These are phyloP conservation scores for Xylaria sp. DNA, from an alignment of 495 filamentous ascomycete genomes.

Conservation along the genomic window DNA sequence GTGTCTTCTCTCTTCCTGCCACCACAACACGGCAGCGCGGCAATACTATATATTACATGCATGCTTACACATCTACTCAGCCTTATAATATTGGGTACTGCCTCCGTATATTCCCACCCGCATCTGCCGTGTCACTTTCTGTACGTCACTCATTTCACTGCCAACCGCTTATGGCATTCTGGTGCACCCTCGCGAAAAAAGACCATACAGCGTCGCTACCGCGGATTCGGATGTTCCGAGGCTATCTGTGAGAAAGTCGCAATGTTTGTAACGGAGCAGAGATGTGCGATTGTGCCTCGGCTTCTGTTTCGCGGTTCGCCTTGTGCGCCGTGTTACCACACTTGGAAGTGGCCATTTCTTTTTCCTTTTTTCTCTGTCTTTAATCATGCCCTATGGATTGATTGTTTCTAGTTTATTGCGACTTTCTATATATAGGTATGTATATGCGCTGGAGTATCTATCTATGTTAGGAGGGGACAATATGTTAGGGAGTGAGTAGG, in stretches of 20 bases:
- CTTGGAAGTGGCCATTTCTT: neutral
- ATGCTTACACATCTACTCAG: neutral
- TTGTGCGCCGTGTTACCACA: neutral
- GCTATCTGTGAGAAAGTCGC: neutral
- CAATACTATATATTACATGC: neutral
- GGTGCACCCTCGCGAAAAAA: neutral
- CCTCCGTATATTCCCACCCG: neutral
- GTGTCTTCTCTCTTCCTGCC: neutral
- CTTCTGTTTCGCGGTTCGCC: constrained; percentile 2
- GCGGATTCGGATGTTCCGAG: neutral
- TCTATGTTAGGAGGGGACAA: neutral
- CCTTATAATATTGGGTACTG: constrained; percentile 1
- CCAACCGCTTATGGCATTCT: neutral
- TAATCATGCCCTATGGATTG: neutral
- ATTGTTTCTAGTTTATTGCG: neutral
- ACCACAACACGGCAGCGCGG: neutral
- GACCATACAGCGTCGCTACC: neutral
- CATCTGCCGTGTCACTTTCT: neutral
- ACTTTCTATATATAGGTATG: neutral
- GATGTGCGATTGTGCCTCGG: neutral
- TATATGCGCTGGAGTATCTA: neutral
- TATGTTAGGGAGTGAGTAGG: neutral
- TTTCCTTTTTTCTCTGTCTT: too few species aligned
- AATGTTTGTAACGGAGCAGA: neutral
- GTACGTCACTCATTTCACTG: neutral